Base-by-base conservation (phyloP, 2,329 filamentous ascomycete species). In the Davidsoniella eucalypti region DNA sequence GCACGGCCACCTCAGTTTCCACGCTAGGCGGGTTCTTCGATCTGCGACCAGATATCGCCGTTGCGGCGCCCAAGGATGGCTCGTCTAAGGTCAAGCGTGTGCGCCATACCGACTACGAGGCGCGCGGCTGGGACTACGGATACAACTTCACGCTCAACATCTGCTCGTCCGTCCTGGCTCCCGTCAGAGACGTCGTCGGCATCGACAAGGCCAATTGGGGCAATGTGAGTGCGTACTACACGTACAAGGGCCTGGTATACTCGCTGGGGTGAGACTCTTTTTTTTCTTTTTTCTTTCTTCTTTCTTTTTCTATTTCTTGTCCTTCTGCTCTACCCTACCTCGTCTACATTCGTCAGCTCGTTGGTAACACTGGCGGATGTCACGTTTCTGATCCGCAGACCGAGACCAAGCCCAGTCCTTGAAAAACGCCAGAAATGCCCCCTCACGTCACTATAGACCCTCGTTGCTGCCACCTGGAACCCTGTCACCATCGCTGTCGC, bases 71-170 rank as follows among this genome's bases (percentile, higher is more conserved):
- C 4, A 62, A 66, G 18, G 66, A 72, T 43, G 66, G 71, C 44
- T 72, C 71, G 57, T 59, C 65, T 12, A 63, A 66, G 54, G 67
- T 66, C 55, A 65, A 65, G 12, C 62, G 61, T 25, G 63, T 65
- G 9, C 49, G 47, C 48, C 64, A 65, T 8, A 65, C 67, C 29
- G 74, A 78, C 60, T 79, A 79, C 62, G 71, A 77, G 55, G 78
- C 82, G 6, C 75, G 74, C 53, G 85, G 85, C 33, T 83, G 79
- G 62, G 85, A 90, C 64, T 85, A 87, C 57, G 78, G 76, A 55
- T 76, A 78, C 55, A 90, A 90, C 67, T 92, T 92, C 60, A 90
- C 84, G 2, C 61, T 90, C 58, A 92, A 92, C 65, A 80, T 92
- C 57, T 92, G 85, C 67, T 79, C 73, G 36, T 70, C 83, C 1